Evolutionary conservation across 2,329 filamentous ascomycete species (phyloP).

Genomic region (Arachnomyces sp.): DNA sequence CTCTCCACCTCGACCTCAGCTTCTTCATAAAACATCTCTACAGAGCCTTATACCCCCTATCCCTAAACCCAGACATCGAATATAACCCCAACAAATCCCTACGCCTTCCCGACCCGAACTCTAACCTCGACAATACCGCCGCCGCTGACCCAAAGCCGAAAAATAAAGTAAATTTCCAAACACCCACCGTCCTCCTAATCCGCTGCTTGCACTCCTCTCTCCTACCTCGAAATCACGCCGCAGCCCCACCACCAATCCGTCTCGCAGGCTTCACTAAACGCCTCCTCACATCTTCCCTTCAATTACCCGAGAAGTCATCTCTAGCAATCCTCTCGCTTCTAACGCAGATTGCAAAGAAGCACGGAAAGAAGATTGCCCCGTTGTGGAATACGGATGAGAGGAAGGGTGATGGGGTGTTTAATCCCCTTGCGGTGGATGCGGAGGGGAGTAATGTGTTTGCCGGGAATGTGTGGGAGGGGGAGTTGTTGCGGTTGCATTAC

Average conservation of each 20-base stretch:
- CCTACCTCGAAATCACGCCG: slow-evolving; percentile 66
- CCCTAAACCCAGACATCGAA: slow-evolving; percentile 78
- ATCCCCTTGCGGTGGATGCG: slow-evolving; percentile 61
- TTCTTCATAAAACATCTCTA: slow-evolving; percentile 96
- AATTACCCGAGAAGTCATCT: slow-evolving; percentile 82
- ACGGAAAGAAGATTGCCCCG: slow-evolving; percentile 72
- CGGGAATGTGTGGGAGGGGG: slow-evolving; percentile 86
- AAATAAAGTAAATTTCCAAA: slow-evolving; percentile 86
- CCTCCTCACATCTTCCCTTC: slow-evolving; percentile 70
- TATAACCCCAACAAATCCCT: slow-evolving; percentile 63
- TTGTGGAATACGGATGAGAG: slow-evolving; percentile 94
- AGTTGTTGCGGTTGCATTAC: slow-evolving; percentile 76
- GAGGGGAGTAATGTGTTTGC: slow-evolving; percentile 88
- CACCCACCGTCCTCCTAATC: slow-evolving; percentile 83
- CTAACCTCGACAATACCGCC: slow-evolving; percentile 28
- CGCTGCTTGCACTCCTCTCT: slow-evolving; percentile 77
- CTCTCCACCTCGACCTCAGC: slow-evolving; percentile 80
- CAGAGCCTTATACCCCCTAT: slow-evolving; percentile 68
- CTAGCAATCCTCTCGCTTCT: slow-evolving; percentile 72
- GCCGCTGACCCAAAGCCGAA: slow-evolving; percentile 33
- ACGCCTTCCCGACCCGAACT: slow-evolving; percentile 58
- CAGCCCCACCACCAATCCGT: slow-evolving; percentile 69
- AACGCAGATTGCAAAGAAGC: slow-evolving; percentile 67
- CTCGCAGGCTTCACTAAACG: slow-evolving; percentile 93
- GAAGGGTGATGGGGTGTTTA: slow-evolving; percentile 80